Evolutionary conservation across 371 early-diverging fungal species (phyloP), one percentile per base, ranked within the genome.

Genomic region (Syncephalastrum racemosum): DNA sequence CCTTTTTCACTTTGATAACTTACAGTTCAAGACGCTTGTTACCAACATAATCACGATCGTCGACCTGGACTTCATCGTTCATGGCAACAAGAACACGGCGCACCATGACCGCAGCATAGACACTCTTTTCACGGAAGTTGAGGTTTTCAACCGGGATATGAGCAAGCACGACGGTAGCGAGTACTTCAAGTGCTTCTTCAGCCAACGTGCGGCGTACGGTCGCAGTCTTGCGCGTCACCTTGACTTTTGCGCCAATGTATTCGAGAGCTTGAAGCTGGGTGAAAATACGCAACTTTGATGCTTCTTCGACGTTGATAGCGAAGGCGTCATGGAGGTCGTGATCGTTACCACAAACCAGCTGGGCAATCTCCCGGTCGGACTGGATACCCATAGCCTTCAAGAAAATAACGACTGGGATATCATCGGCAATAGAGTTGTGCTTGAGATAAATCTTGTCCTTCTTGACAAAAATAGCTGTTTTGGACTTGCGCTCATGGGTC

Each of bases 31-130:
- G 81, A 71, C 99, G 90, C 79, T 99, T 99, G 86, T 99, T 99
- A 65, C 99, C 99, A 36, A 99, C 89, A 78, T 97, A 99, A 83
- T 99, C 99, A 66, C 98, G 93, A 75, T 99, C 99, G 72, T 99
- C 99, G 5, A 94, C 88, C 59, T 89, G 74, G 8, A 89, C 86
- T 36, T 87, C 88, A 51, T 91, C 88, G 27, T 82, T 77, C 67
- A 91, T 85, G 20, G 98, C 95, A 67, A 92, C 85, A 46, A 99
- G 75, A 4, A 96, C 93, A 64, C 98, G 88, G 45, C 99, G 89
- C n/a, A 94, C 90, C 99, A 99, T 99, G 55, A 98, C 79, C 23
- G 96, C 94, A 20, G 99, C 83, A 63, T 96, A 99, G 31, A 99
- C 88, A 59, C 90, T 94, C 73, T 99, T 99, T 51, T 92, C 90